Conservation (phyloP, 208 protist genomes). For the Trypanosoma rangeli region DNA sequence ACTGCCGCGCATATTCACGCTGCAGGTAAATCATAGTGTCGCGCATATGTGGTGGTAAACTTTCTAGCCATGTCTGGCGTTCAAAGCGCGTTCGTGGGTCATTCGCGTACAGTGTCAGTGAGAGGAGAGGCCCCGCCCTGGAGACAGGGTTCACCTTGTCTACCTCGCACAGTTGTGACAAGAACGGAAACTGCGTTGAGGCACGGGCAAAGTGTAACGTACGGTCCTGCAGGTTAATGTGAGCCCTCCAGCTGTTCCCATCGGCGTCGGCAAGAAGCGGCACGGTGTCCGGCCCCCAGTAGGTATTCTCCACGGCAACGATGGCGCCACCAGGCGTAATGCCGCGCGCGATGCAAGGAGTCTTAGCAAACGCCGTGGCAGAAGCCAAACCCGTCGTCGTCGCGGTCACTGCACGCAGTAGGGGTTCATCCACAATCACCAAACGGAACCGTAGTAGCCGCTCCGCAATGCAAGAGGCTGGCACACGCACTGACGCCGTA, state of each 20-base stretch:
- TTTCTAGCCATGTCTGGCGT: conserved; percentile 39
- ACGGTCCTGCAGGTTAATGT: conserved; percentile 10
- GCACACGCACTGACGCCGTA: conserved; percentile 8
- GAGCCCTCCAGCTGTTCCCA: background rate
- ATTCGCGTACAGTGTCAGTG: conserved; percentile 66
- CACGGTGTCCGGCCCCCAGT: conserved; percentile 23
- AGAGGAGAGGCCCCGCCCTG: conserved; percentile 43
- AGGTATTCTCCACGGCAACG: conserved; percentile 51
- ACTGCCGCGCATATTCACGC: background rate
- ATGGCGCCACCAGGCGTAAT: conserved; percentile 31
- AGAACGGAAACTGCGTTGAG: conserved; percentile 50
- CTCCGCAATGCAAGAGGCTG: background rate
- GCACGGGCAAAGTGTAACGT: conserved; percentile 42
- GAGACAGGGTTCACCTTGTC: background rate
- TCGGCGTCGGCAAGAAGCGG: conserved; percentile 7
- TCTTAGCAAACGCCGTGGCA: too few relatives aligned
- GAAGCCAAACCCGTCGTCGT: background rate
- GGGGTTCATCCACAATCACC: conserved; percentile 27
- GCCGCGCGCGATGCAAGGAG: background rate
- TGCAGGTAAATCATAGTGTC: conserved; percentile 29
- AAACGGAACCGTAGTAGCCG: conserved; percentile 17
- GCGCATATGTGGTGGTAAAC: conserved; percentile 27
- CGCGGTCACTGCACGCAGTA: conserved; percentile 11
- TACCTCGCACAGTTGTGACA: conserved; percentile 35
- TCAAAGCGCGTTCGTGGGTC: conserved; percentile 43